phyloP scores from a whole-genome alignment of 108 stramenopile genomes.

The Fragilariopsis cylindrus region DNA sequence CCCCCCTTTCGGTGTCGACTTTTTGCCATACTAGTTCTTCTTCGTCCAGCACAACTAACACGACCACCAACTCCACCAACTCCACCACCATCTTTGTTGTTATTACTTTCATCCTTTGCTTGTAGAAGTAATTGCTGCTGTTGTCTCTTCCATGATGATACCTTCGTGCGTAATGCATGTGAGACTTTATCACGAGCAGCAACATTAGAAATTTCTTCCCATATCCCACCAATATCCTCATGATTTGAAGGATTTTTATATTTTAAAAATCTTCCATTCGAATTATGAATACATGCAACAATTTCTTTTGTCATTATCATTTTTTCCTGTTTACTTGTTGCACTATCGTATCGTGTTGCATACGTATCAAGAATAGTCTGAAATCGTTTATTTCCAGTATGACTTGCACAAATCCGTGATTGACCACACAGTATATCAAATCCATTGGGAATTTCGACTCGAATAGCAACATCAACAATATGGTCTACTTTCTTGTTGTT shows the following conservation, averaged over 20 bases:
- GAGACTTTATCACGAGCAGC: slow-evolving; percentile 51
- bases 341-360: slow-evolving; percentile 25
- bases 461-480: neutral
- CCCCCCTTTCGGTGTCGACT: too few species aligned
- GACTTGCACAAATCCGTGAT: slow-evolving; percentile 38
- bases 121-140: slow-evolving; percentile 13
- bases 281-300: slow-evolving; percentile 23
- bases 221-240: slow-evolving; percentile 4
- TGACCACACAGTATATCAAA: slow-evolving; percentile 48
- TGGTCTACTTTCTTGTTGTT: neutral
- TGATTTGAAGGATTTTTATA: slow-evolving; percentile 12
- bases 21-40: too few species aligned
- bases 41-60: too few species aligned
- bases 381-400: slow-evolving; percentile 39
- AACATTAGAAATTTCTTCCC: slow-evolving; percentile 50
- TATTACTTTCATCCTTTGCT: neutral
- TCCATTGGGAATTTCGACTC: slow-evolving; percentile 16
- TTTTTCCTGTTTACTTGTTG: slow-evolving; percentile 47
- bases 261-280: slow-evolving; percentile 43
- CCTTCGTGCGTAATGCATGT: slow-evolving; percentile 51
- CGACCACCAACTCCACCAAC: too few species aligned
- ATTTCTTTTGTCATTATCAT: slow-evolving; percentile 53
- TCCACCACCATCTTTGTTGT: too few species aligned
- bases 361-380: slow-evolving; percentile 31
- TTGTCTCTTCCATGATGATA: slow-evolving; percentile 36